Conservation (phyloP, 805 yeast genomes). For the Wickerhamiella azymoides region DNA sequence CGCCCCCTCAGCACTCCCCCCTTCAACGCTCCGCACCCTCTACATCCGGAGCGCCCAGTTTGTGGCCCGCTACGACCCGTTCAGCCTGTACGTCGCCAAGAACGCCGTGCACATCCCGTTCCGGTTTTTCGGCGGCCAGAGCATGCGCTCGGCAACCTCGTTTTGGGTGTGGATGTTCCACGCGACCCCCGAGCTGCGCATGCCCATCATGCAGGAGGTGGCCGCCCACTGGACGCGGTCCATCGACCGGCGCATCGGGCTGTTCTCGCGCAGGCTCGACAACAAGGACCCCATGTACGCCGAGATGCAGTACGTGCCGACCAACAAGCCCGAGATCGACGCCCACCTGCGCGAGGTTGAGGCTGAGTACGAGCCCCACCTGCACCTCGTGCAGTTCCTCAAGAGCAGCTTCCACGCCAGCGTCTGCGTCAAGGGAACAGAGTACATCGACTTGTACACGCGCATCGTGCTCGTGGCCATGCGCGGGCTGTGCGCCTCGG, state of each 20-base stretch:
- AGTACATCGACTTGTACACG: conserved; percentile 55
- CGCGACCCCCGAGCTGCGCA: conserved; percentile 45
- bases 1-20: neutral
- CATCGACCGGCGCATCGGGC: conserved; percentile 44
- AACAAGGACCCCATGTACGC: conserved; percentile 44
- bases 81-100: conserved; percentile 16
- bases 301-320: conserved; percentile 82
- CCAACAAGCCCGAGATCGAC: conserved; percentile 46
- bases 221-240: conserved; percentile 55
- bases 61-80: conserved; percentile 5
- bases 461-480: conserved; percentile 31
- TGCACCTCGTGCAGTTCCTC: conserved; percentile 51
- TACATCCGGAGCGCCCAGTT: conserved; percentile 9
- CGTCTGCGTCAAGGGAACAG: conserved; percentile 48
- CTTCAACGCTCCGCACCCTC: conserved; percentile 4
- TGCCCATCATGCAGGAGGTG: conserved; percentile 54
- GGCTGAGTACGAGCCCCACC: conserved; percentile 49
- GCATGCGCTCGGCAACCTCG: conserved; percentile 52
- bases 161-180: conserved; percentile 71
- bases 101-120: conserved; percentile 45
- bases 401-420: conserved; percentile 71
- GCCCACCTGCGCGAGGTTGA: conserved; percentile 38
- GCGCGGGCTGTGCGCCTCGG: conserved; percentile 39
- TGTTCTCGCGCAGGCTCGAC: conserved; percentile 48
- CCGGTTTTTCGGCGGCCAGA: conserved; percentile 40